These are phyloP conservation scores for Niveomyces coronatus DNA, from an alignment of 2,329 filamentous ascomycete species.

Conservation along the genomic window DNA sequence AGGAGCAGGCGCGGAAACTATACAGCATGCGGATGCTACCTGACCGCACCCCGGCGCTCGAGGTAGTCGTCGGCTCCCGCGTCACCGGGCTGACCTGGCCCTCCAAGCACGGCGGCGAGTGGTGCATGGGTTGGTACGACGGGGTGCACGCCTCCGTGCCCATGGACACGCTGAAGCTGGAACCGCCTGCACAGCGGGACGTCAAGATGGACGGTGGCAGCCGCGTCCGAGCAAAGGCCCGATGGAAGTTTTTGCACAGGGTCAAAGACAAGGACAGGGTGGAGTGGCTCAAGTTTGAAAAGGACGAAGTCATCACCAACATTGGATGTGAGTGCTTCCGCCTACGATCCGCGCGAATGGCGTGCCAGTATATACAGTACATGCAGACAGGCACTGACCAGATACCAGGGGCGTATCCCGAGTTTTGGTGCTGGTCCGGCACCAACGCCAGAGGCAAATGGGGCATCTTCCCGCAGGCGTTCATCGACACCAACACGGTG, in stretches of 20 bases:
- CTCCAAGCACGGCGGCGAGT: conserved; percentile 41
- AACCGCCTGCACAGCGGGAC: conserved; percentile 35
- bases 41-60: conserved; percentile 34
- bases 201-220: conserved; percentile 36
- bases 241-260: conserved; percentile 43
- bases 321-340: conserved; percentile 45
- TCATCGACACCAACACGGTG: conserved; percentile 36
- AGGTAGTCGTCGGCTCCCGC: conserved; percentile 37
- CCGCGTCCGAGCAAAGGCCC: conserved; percentile 36
- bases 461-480: conserved; percentile 42
- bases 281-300: conserved; percentile 51
- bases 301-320: conserved; percentile 56
- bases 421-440: conserved; percentile 48
- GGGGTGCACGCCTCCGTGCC: conserved; percentile 40
- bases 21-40: conserved; percentile 36
- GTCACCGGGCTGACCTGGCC: conserved; percentile 43
- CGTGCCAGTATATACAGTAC: background rate
- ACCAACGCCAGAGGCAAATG: conserved; percentile 41
- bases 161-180: conserved; percentile 36
- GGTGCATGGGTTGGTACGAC: conserved; percentile 48
- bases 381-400: conserved; percentile 4
- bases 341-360: background rate
- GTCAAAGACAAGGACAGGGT: conserved; percentile 26
- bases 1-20: conserved; percentile 36
- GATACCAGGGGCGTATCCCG: conserved; percentile 32